Evolutionary conservation across 345 rosid genomes (phyloP).

Genomic region (Cochlearia excelsa): DNA sequence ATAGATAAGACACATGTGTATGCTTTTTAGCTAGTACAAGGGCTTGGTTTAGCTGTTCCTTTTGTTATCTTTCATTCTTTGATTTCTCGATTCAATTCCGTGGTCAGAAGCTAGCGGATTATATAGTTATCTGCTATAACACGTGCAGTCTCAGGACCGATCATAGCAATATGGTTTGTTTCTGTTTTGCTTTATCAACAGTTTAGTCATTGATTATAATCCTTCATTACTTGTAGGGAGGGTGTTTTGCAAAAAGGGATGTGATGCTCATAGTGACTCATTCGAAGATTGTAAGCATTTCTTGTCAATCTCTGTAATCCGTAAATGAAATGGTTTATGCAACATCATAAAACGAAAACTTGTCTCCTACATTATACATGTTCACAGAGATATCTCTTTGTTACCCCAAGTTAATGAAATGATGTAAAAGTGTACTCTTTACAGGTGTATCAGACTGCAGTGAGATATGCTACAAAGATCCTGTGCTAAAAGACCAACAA

Average conservation of each 20-base stretch:
- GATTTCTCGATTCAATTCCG: background rate
- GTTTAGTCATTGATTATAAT: slow-evolving; percentile 10
- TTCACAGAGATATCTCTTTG: slow-evolving; percentile 1
- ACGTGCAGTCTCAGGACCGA: background rate
- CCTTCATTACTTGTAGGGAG: slow-evolving; percentile 60
- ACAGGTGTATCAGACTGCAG: slow-evolving; percentile 74
- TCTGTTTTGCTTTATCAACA: background rate
- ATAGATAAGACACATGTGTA: background rate
- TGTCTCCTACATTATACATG: background rate
- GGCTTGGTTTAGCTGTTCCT: slow-evolving; percentile 1
- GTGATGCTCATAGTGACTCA: slow-evolving; percentile 73
- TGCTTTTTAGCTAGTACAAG: slow-evolving; percentile 2
- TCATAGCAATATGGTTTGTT: background rate
- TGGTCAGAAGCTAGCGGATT: slow-evolving; percentile 1
- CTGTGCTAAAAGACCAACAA: slow-evolving; percentile 79
- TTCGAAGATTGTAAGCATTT: slow-evolving; percentile 91
- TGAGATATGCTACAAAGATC: slow-evolving; percentile 94
- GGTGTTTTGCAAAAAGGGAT: slow-evolving; percentile 98
- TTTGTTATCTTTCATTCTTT: background rate
- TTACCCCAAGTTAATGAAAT: slow-evolving; percentile 18
- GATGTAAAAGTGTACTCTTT: slow-evolving; percentile 32
- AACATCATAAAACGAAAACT: slow-evolving; percentile 3
- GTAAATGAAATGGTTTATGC: background rate
- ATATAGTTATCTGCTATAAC: background rate
- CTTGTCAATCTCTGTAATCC: background rate